phyloP scores from a whole-genome alignment of 2,329 filamentous ascomycete species.

The Aspergillus chevalieri region DNA sequence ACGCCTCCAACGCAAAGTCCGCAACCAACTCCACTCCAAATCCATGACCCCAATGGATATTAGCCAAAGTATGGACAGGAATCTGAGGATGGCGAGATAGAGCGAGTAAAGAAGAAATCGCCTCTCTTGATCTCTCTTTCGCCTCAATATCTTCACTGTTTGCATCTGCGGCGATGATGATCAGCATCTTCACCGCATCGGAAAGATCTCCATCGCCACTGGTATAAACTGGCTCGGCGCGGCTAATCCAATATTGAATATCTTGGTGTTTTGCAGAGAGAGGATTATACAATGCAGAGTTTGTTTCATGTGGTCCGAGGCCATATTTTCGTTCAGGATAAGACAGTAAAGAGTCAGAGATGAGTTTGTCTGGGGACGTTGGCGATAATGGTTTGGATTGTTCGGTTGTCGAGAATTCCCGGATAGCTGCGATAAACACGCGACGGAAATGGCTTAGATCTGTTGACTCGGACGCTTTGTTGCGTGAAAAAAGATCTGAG shows the following conservation, averaged over 20 bases:
- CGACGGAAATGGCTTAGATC: slow-evolving; percentile 1
- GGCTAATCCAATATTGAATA: slow-evolving; percentile 1
- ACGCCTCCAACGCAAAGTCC: slow-evolving; percentile 1
- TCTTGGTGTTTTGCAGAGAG: neutral
- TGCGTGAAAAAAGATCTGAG: neutral
- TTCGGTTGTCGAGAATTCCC: slow-evolving; percentile 1
- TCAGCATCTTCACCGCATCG: slow-evolving; percentile 4
- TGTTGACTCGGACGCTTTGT: neutral
- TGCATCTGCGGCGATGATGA: neutral
- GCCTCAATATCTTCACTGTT: neutral
- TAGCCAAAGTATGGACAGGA: neutral
- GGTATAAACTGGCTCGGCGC: neutral
- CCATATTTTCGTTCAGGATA: slow-evolving; percentile 2
- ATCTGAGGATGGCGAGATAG: slow-evolving; percentile 1
- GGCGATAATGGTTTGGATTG: neutral
- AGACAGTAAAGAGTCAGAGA: neutral
- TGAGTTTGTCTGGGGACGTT: neutral
- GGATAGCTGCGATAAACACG: neutral
- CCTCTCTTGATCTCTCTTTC: neutral
- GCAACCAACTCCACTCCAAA: slow-evolving; percentile 1
- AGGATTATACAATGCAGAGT: slow-evolving; percentile 1
- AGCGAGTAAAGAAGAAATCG: neutral
- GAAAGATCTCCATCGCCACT: neutral
- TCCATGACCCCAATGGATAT: slow-evolving; percentile 1
- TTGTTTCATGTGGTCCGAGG: neutral